Evolutionary conservation across 805 yeast genomes (phyloP), one percentile per base, ranked within the genome.

Genomic region (Monosporozyma aquatica): DNA sequence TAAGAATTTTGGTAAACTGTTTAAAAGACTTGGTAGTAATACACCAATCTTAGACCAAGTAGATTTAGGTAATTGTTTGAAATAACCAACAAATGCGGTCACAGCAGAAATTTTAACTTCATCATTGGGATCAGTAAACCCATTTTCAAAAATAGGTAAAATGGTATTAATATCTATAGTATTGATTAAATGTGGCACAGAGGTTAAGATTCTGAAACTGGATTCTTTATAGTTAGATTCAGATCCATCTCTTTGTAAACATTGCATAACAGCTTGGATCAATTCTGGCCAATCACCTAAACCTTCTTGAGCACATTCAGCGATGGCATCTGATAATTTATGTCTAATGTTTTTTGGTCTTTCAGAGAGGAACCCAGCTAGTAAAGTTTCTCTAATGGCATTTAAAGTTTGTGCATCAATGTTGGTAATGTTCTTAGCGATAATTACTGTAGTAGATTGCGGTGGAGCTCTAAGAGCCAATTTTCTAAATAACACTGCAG

Each of bases 101-200:
- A 92, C 87, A 3, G 97, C 85, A 15, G 95, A 82, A 47, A 92
- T 84, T 56, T 95, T 78, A 25, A 92, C 97, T 43, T 78, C 80
- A 62, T 87, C 96, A 53, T 72, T 70, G 2, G 67, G 56, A 61
- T 92, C 97, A 18, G 75, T 80, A 58, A 92, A 90, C 1, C 95
- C 97, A 2, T 74, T 57, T 52, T 76, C 78, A 60, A 89, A 87
- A 29, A 89, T 70, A 11, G 87, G 82, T 41, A 84, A 66, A 13
- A 78, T 64, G 15, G 74, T 74, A 41, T 62, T 61, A 28, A 82
- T 64, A 53, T 76, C 76, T 20, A 75, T 72, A 30, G 70, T 70
- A 43, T 80, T 81, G 44, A 89, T 73, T 27, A 87, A 67, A 43
- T 80, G 82, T 6, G 98, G 97, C 30, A 86, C 77, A 1, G 94